Percentiles rank a stretch among this genome's conserved stretches.
These are phyloP conservation scores for Hyaloscypha variabilis DNA, from an alignment of 495 filamentous ascomycete genomes.

Conservation along the genomic window DNA sequence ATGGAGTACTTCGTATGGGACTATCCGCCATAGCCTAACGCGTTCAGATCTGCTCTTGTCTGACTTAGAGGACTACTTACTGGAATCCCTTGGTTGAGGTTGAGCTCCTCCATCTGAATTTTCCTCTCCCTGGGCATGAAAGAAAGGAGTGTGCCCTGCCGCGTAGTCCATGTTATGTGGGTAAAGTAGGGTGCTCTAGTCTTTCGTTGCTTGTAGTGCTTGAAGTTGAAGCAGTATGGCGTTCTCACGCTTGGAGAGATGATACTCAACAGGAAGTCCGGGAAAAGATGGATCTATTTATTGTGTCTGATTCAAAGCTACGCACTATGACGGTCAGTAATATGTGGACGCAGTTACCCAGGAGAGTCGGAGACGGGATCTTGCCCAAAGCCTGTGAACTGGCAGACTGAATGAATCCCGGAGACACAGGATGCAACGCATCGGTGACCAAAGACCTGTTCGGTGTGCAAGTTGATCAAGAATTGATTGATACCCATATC, in stretches of 20 bases:
- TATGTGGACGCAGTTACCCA: too few relatives aligned
- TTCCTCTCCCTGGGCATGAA: not conserved
- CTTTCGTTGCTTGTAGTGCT: not conserved
- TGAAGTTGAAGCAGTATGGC: not conserved
- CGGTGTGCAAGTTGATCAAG: too few relatives aligned
- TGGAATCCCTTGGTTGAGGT: not conserved
- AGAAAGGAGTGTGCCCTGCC: not conserved
- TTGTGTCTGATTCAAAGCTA: too few relatives aligned
- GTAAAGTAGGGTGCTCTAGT: not conserved
- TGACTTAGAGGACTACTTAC: not conserved
- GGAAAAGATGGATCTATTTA: not conserved
- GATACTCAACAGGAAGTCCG: not conserved
- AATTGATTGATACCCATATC: too few relatives aligned
- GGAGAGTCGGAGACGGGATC: too few relatives aligned
- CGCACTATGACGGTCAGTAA: too few relatives aligned
- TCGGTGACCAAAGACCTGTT: too few relatives aligned
- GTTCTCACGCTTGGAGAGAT: not conserved
- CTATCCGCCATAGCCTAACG: not conserved
- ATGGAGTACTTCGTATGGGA: too few relatives aligned
- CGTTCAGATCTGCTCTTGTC: not conserved
- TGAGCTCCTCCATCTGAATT: not conserved
- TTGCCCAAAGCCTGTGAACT: too few relatives aligned
- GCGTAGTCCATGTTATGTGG: not conserved
- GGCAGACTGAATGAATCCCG: too few relatives aligned
- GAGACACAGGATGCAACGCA: too few relatives aligned